Conservation (phyloP, 1,284 basidiomycete species). For the Lignosus rhinocerotis region DNA sequence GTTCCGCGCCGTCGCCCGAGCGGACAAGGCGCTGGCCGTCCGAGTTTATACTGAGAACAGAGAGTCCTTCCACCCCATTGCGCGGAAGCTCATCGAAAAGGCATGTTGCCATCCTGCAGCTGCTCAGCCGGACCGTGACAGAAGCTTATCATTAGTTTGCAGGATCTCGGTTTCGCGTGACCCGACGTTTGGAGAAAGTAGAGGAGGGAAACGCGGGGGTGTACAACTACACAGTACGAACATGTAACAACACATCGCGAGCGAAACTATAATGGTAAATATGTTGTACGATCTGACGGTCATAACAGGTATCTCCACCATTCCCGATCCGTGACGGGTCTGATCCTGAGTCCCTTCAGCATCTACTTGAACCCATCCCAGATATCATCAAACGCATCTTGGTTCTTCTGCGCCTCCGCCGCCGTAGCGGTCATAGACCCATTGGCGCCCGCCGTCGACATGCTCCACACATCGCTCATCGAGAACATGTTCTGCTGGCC, state of each 20-base stretch:
- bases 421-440: slow-evolving; percentile 14
- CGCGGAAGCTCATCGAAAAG: slow-evolving; percentile 72
- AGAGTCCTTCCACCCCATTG: slow-evolving; percentile 75
- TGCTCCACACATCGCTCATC: slow-evolving; percentile 58
- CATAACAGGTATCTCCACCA: background rate
- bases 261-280: background rate
- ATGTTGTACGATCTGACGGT: background rate
- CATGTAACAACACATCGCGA: slow-evolving; percentile 10
- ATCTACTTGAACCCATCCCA: slow-evolving; percentile 74
- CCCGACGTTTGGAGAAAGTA: background rate
- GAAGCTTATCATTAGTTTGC: background rate
- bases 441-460: slow-evolving; percentile 19
- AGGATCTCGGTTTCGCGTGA: slow-evolving; percentile 3
- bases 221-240: slow-evolving; percentile 7
- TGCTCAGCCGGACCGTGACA: background rate
- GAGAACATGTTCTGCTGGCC: slow-evolving; percentile 38
- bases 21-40: slow-evolving; percentile 65
- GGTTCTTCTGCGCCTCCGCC: slow-evolving; percentile 60
- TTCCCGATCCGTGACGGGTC: too few relatives aligned
- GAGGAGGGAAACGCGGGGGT: background rate
- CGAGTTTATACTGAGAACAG: slow-evolving; percentile 54
- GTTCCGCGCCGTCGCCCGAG: slow-evolving; percentile 54
- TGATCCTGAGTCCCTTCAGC: background rate
- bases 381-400: slow-evolving; percentile 77
- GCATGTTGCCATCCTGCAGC: slow-evolving; percentile 37